Evolutionary conservation across 495 filamentous ascomycete genomes (phyloP), one percentile per base, ranked within the genome.

Genomic region (Xanthoparmelia taractica): DNA sequence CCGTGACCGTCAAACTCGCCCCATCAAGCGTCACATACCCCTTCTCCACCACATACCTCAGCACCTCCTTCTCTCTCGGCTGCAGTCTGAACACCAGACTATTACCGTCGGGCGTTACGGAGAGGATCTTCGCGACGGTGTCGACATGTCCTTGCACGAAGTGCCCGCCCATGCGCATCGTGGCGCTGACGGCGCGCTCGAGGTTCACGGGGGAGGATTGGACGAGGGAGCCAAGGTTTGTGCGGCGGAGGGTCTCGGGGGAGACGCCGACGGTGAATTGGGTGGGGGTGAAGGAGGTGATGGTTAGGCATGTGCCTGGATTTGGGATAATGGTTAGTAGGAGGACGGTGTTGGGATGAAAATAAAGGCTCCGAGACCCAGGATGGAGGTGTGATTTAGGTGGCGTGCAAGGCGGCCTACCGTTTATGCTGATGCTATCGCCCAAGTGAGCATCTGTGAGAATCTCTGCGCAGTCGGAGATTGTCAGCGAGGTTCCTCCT

Each of bases 11-110:
- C 78, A 99, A 75, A 71, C 92, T 96, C 37, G 94, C 91, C n/a
- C 95, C 95, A 74, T 99, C 95, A 52, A 99, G 80, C 48, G 91
- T 90, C 37, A 99, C 85, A 73, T 91, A 99, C 25, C 95, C 95
- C 81, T 99, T 99, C 79, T 94, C 88, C 4, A 99, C 92, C 27
- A 99, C 80, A 70, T 96, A 97, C 56, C 84, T 76, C 73, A 97
- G 70, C 45, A 95, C 83, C 1, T 74, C 78, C 37, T 66, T 76
- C 41, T 89, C 85, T 33, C 80, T 78, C 11, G 93, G 91, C 72
- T 80, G 74, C 65, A 98, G 83, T n/a, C 93, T 80, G 67, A 97
- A 85, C 4, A 89, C 92, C 41, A 96, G 68, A 2, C 92, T 87
- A 73, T 97, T 95, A 50, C 91, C 90, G 75, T 99, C 95, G 1